Evolutionary conservation across 192 early-diverging fungal genomes (phyloP).

Genomic region (Coemansia asiatica): DNA sequence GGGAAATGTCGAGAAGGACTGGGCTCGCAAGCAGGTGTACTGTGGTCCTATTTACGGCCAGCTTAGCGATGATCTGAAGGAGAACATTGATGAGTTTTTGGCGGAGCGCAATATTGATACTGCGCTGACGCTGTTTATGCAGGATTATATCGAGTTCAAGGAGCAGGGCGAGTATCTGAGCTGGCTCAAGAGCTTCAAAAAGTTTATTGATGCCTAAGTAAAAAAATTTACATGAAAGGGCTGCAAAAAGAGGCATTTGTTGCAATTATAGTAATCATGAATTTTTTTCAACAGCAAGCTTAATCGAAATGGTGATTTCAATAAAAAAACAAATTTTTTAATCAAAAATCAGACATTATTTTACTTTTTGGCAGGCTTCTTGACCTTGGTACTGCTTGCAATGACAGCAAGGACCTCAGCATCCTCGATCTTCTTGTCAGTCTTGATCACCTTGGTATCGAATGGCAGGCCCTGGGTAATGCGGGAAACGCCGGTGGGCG

Average conservation of each 20-base stretch:
- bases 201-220: constrained; percentile 65
- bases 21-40: constrained; percentile 82
- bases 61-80: constrained; percentile 81
- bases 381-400: constrained; percentile 56
- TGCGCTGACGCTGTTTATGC: constrained; percentile 80
- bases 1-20: constrained; percentile 79
- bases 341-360: constrained; percentile 3
- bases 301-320: no score
- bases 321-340: neutral
- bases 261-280: no score
- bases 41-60: constrained; percentile 89
- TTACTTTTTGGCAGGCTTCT: constrained; percentile 46
- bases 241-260: no score
- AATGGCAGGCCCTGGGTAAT: constrained; percentile 73
- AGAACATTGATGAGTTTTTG: constrained; percentile 70
- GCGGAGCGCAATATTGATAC: constrained; percentile 87
- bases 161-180: constrained; percentile 90
- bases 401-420: constrained; percentile 77
- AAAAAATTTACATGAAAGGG: constrained; percentile 16
- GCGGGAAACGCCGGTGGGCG: constrained; percentile 82
- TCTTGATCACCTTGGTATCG: constrained; percentile 74
- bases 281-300: no score
- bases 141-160: constrained; percentile 89
- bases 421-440: constrained; percentile 83
- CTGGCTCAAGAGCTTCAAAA: constrained; percentile 82